A percentile compares a stretch with the other conserved stretches of the same genome.
phyloP scores from a whole-genome alignment of 805 yeast species.

The Priceomyces carsonii region DNA sequence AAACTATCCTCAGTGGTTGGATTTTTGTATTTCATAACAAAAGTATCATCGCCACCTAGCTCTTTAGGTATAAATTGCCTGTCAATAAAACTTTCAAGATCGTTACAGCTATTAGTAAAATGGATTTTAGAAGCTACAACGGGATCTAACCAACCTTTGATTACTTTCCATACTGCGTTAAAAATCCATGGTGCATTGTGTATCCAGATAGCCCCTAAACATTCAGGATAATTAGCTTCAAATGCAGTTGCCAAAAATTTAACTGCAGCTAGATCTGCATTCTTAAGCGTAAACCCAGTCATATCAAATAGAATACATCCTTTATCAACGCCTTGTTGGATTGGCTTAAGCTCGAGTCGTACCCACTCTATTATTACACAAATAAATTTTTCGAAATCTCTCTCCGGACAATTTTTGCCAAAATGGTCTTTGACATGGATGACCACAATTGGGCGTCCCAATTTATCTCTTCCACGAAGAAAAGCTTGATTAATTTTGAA shows the following conservation, averaged over 20 bases:
- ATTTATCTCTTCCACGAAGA: slow-evolving; percentile 66
- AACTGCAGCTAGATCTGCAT: slow-evolving; percentile 89
- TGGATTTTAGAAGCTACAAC: slow-evolving; percentile 90
- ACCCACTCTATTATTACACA: slow-evolving; percentile 70
- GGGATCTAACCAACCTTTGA: slow-evolving; percentile 94
- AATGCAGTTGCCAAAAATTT: slow-evolving; percentile 81
- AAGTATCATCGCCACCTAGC: slow-evolving; percentile 72
- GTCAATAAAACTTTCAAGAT: slow-evolving; percentile 63
- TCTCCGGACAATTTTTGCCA: slow-evolving; percentile 23
- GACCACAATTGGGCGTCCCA: slow-evolving; percentile 26
- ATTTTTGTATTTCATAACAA: slow-evolving; percentile 56
- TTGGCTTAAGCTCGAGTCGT: slow-evolving; percentile 53
- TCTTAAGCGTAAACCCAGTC: slow-evolving; percentile 74
- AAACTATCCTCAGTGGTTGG: slow-evolving; percentile 63
- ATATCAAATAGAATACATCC: slow-evolving; percentile 43
- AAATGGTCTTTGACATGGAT: slow-evolving; percentile 22
- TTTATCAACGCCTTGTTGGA: slow-evolving; percentile 17
- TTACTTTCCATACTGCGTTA: slow-evolving; percentile 85
- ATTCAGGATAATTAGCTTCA: slow-evolving; percentile 94
- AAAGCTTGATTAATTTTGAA: slow-evolving; percentile 64
- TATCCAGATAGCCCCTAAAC: slow-evolving; percentile 75
- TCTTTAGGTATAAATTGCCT: slow-evolving; percentile 61
- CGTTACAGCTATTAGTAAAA: slow-evolving; percentile 72
- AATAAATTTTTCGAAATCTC: slow-evolving; percentile 60
- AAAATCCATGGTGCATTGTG: slow-evolving; percentile 97